Conservation (phyloP, 352 stramenopile genomes). For the Phytophthora brassicae region DNA sequence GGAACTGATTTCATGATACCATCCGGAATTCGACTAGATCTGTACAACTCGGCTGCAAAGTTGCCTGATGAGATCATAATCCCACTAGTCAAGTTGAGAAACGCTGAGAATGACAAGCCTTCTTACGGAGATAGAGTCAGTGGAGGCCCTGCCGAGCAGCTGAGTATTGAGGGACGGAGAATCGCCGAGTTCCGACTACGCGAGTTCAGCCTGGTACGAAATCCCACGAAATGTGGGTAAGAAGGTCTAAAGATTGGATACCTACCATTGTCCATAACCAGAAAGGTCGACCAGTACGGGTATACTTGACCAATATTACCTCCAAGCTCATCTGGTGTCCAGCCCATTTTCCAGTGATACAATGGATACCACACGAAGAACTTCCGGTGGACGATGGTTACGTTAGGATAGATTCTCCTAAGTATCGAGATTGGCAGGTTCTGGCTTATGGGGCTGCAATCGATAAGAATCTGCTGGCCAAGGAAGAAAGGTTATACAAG, state of each 20-base stretch:
- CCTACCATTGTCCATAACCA: neutral
- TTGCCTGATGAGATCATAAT: too few relatives aligned
- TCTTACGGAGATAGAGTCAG: neutral
- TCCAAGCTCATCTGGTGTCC: neutral
- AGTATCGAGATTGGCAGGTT: neutral
- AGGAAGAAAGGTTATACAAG: neutral
- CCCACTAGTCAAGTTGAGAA: too few relatives aligned
- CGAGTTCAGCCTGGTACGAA: neutral
- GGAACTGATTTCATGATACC: conserved; percentile 9
- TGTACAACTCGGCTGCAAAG: too few relatives aligned
- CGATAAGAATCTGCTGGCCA: neutral
- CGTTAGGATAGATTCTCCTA: neutral
- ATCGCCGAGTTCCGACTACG: neutral
- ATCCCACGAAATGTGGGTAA: neutral
- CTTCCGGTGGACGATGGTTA: neutral
- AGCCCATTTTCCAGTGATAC: neutral
- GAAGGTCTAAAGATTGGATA: neutral
- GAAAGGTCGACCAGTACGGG: neutral
- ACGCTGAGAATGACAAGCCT: too few relatives aligned
- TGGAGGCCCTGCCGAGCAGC: neutral
- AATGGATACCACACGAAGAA: neutral
- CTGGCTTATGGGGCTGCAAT: neutral
- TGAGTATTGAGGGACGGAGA: neutral
- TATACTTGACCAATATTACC: neutral
- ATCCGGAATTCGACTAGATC: neutral